Evolutionary conservation across 129 eudicot species (phyloP).

Genomic region (Centrapalus pauciflorus): DNA sequence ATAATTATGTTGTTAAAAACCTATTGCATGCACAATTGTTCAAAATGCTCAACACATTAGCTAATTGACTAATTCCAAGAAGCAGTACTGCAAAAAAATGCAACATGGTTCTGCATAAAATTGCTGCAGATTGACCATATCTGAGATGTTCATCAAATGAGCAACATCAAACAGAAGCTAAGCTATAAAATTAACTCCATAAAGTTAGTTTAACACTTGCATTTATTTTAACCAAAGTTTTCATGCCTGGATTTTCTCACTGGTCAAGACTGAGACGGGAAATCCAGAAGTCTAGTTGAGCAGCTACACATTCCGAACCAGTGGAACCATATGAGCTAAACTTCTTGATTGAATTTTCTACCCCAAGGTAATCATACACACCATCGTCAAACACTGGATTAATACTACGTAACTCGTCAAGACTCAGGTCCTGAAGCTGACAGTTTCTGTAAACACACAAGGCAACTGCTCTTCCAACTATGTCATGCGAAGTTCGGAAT

Average conservation of each 20-base stretch:
- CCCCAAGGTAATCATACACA: conserved; percentile 87
- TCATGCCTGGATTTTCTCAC: conserved; percentile 3
- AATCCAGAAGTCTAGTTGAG: conserved; percentile 73
- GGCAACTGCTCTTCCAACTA: conserved; percentile 91
- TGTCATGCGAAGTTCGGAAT: conserved; percentile 89
- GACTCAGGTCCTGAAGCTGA: conserved; percentile 64
- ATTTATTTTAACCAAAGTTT: background rate
- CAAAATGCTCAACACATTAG: no score
- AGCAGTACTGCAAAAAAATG: no score
- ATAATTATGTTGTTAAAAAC: no score
- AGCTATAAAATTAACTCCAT: background rate
- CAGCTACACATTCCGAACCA: conserved; percentile 87
- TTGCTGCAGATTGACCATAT: background rate
- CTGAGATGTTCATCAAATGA: background rate
- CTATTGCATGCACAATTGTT: no score
- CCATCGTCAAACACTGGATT: conserved; percentile 50
- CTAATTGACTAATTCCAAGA: no score
- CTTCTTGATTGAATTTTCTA: conserved; percentile 77
- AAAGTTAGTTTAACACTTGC: background rate
- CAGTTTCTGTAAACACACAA: conserved; percentile 69
- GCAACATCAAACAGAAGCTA: background rate
- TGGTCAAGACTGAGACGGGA: conserved; percentile 35
- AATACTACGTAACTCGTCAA: conserved; percentile 58
- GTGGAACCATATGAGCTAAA: conserved; percentile 95
- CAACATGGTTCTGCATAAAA: background rate